Percentiles rank a stretch among this genome's conserved stretches.
These are phyloP conservation scores for Dioszegia crocea DNA, from an alignment of 768 basidiomycete genomes.

Conservation along the genomic window DNA sequence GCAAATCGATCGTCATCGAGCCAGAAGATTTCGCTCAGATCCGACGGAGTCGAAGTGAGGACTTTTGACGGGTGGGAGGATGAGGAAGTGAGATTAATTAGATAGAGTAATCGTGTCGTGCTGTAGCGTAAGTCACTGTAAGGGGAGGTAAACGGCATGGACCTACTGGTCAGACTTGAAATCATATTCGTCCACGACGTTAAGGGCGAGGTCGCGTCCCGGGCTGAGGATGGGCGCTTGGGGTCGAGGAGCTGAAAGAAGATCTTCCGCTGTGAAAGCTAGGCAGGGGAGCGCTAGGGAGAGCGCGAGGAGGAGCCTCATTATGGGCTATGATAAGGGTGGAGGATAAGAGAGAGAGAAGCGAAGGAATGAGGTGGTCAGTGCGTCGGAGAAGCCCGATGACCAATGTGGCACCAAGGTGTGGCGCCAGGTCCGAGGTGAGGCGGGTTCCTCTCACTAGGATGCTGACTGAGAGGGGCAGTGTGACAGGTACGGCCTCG, in stretches of 20 bases:
- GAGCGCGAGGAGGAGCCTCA: neutral
- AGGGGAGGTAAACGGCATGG: neutral
- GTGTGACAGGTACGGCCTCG: too few relatives aligned
- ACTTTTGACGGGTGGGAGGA: constrained; percentile 5
- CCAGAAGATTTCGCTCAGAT: constrained; percentile 28
- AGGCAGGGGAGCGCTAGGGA: neutral
- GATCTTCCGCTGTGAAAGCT: constrained; percentile 35
- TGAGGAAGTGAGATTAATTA: constrained; percentile 25
- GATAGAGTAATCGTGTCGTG: constrained; percentile 30
- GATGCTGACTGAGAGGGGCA: too few relatives aligned
- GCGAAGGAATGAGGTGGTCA: too few relatives aligned
- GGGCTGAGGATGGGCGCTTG: constrained; percentile 30
- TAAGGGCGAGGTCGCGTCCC: constrained; percentile 16
- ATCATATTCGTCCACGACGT: constrained; percentile 33
- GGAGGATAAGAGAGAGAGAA: neutral
- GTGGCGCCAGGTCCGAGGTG: too few relatives aligned
- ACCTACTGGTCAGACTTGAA: constrained; percentile 26
- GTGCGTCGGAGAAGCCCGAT: neutral
- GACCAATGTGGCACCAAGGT: too few relatives aligned
- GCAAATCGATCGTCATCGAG: constrained; percentile 17
- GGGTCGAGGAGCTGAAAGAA: constrained; percentile 38
- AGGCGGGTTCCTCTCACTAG: too few relatives aligned
- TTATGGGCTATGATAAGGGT: neutral
- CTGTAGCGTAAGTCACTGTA: constrained; percentile 12
- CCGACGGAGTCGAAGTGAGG: constrained; percentile 16